Evolutionary conservation across 2,329 filamentous ascomycete genomes (phyloP), one percentile per base, ranked within the genome.

Genomic region (Mollisiaceae sp.): DNA sequence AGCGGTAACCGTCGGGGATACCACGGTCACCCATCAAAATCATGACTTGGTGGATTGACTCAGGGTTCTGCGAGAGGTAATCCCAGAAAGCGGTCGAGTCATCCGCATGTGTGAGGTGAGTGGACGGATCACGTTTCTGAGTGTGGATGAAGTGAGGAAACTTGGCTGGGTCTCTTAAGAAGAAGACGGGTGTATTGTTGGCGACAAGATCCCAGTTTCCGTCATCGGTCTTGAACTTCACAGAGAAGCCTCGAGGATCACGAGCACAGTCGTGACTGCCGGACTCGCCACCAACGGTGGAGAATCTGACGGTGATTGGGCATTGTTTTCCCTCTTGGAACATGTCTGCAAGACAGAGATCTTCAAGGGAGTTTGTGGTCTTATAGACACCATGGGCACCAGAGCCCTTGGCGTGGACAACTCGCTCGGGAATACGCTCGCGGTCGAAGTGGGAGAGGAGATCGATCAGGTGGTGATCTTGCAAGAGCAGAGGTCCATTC

Each of bases 141-240:
- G 89, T 91, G 75, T 91, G 89, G 61, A 91, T 91, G 73, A 91
- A 89, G 73, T 89, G 80, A 27, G 90, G 89, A 74, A 91, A 92
- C 77, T 92, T 92, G 69, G 87, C 83, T 0, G 90, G 88, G 68
- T 92, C 90, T 61, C 90, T 82, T n/a, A 92, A 74, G 78, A 93
- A 92, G 82, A 92, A 93, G 2, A 91, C 86, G 0, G 90, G 90
- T 0, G 88, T 91, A 75, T 92, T 92, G 76, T 91, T 91, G 67
- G 85, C 86, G 8, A 92, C 89, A 76, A 89, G 82, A 73, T 91
- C 89, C 84, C 86, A 90, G 71, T 91, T 91, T n/a, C 89, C 89
- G 71, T 92, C 86, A 20, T 89, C 86, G 0, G 90, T 92, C 43
- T 88, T 83, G 78, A 93, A 90, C 78, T 92, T 93, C 69, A 91